phyloP scores from a whole-genome alignment of 352 stramenopile species.

The Sclerospora graminicola region DNA sequence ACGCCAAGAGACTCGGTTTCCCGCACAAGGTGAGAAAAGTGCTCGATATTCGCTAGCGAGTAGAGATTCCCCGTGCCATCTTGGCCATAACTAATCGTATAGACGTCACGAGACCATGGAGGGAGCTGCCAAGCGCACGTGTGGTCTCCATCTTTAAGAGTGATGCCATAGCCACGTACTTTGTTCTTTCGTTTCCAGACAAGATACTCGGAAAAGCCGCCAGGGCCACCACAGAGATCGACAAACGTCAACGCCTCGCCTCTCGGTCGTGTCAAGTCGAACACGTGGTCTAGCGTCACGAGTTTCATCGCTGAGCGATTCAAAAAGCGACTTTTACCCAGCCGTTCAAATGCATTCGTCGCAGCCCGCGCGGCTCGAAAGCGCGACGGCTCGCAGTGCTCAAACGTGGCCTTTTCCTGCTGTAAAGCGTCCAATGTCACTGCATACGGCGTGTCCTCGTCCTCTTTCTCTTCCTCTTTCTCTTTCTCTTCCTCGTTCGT shows the following conservation, averaged over 20 bases:
- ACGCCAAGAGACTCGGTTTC: slow-evolving; percentile 25
- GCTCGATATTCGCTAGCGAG: slow-evolving; percentile 37
- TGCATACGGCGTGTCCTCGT: slow-evolving; percentile 3
- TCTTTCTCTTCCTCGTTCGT: too few relatives aligned
- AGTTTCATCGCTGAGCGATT: slow-evolving; percentile 81
- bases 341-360: slow-evolving; percentile 45
- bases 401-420: too few relatives aligned
- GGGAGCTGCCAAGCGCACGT: slow-evolving; percentile 43
- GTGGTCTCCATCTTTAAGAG: slow-evolving; percentile 30
- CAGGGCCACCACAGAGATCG: slow-evolving; percentile 68
- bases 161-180: slow-evolving; percentile 51
- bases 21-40: slow-evolving; percentile 35
- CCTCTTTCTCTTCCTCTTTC: neutral
- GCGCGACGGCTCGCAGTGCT: slow-evolving; percentile 12
- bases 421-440: too few relatives aligned
- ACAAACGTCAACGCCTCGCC: slow-evolving; percentile 39
- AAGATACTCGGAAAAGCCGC: slow-evolving; percentile 76
- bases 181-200: slow-evolving; percentile 26
- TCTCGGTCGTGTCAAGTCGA: slow-evolving; percentile 26
- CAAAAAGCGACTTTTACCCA: slow-evolving; percentile 56
- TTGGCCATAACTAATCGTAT: slow-evolving; percentile 48
- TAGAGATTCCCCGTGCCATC: slow-evolving; percentile 73
- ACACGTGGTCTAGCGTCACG: slow-evolving; percentile 58
- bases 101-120: slow-evolving; percentile 1
- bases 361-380: slow-evolving; percentile 33